Conservation (phyloP, 1,284 basidiomycete species). For the Thecaphora thlaspeos region DNA sequence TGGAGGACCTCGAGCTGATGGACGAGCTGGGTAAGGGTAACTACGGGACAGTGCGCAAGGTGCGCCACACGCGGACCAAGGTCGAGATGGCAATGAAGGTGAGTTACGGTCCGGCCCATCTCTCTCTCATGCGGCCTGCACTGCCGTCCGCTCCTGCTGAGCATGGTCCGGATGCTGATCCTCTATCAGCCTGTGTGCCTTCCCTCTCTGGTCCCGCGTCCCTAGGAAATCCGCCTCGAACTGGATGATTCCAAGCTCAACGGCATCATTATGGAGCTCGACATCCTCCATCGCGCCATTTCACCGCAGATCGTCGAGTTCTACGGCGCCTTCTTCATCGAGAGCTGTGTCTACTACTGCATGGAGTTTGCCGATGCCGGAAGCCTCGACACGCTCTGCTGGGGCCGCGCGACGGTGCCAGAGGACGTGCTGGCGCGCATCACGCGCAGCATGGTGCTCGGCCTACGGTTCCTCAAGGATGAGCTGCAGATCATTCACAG, state of each 20-base stretch:
- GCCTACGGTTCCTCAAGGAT: constrained; percentile 93
- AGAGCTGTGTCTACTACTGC: constrained; percentile 97
- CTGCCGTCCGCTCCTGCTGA: no score
- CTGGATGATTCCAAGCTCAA: constrained; percentile 91
- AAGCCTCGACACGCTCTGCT: constrained; percentile 76
- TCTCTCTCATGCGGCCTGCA: no score
- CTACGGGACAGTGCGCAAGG: constrained; percentile 95
- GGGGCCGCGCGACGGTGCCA: constrained; percentile 64
- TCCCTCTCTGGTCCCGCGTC: no score
- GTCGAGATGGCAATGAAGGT: constrained; percentile 99
- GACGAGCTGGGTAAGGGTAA: constrained; percentile 89
- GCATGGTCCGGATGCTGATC: neutral
- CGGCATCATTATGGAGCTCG: constrained; percentile 97
- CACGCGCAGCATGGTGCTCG: constrained; percentile 78
- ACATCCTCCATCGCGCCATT: constrained; percentile 89
- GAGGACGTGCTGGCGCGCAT: constrained; percentile 84
- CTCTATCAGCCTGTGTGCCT: constrained; percentile 2
- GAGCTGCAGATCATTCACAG: constrained; percentile 95
- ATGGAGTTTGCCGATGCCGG: constrained; percentile 99
- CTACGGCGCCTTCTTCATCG: constrained; percentile 98
- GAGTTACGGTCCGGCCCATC: constrained; percentile 23
- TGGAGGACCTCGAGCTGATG: constrained; percentile 86
- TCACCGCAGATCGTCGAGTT: constrained; percentile 94
- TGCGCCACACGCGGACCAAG: constrained; percentile 87
- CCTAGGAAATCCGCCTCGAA: constrained; percentile 99